Conservation (phyloP, 441 rosid genomes). For the Brassica balearica region DNA sequence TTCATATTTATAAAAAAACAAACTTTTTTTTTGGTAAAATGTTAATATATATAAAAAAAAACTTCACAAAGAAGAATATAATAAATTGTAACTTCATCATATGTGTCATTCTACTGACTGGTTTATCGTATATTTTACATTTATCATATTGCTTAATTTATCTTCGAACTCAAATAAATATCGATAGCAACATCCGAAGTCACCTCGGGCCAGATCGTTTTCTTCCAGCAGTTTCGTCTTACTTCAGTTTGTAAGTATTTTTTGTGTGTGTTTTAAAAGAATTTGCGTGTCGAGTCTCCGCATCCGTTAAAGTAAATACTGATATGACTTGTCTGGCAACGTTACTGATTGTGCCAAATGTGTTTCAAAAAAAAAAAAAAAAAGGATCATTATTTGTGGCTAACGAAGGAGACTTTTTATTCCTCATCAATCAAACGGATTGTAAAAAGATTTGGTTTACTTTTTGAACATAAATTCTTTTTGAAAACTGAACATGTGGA, state of each 20-base stretch:
- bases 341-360: conserved; percentile 1
- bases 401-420: not conserved
- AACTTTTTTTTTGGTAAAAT: too few relatives aligned
- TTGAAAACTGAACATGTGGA: not conserved
- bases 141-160: too few relatives aligned
- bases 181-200: not conserved
- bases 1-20: too few relatives aligned
- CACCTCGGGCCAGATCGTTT: not conserved
- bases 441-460: not conserved
- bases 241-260: not conserved
- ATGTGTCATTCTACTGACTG: too few relatives aligned
- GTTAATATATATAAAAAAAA: too few relatives aligned
- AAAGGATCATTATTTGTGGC: not conserved
- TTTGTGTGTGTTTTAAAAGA: not conserved
- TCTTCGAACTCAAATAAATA: not conserved
- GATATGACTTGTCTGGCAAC: conserved; percentile 20
- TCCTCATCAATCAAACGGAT: not conserved
- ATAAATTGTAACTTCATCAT: too few relatives aligned
- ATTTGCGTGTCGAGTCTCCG: conserved; percentile 3
- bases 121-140: too few relatives aligned
- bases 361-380: too few relatives aligned
- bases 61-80: too few relatives aligned
- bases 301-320: not conserved
- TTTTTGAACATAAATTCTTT: not conserved
- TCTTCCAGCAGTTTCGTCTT: not conserved